Evolutionary conservation across 176 grass and related monocot species (phyloP).

Genomic region (Phragmites australis): DNA sequence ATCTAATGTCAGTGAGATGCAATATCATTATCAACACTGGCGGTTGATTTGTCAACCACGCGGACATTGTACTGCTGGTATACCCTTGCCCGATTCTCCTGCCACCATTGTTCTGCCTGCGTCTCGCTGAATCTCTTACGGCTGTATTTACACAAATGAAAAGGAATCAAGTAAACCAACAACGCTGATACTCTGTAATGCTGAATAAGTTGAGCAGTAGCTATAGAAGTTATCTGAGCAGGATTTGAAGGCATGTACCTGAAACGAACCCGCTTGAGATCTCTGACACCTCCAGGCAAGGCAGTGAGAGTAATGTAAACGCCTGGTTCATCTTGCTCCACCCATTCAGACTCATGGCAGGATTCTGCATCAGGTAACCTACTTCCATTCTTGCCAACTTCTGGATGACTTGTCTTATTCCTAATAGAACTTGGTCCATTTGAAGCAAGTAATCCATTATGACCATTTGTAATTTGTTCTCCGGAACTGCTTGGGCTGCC

Average conservation of each 20-base stretch:
- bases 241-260: slow-evolving; percentile 56
- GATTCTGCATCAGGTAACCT: slow-evolving; percentile 50
- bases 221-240: neutral
- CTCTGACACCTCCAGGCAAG: slow-evolving; percentile 78
- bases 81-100: slow-evolving; percentile 87
- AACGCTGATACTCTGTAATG: neutral
- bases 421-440: slow-evolving; percentile 65
- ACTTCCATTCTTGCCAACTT: slow-evolving; percentile 68
- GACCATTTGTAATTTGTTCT: slow-evolving; percentile 59
- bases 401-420: slow-evolving; percentile 46
- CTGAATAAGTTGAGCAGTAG: neutral
- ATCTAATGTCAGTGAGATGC: slow-evolving; percentile 51
- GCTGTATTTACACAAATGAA: slow-evolving; percentile 45
- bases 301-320: slow-evolving; percentile 92
- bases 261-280: slow-evolving; percentile 92
- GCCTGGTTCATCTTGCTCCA: slow-evolving; percentile 91
- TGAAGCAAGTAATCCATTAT: slow-evolving; percentile 49
- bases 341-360: slow-evolving; percentile 79
- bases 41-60: slow-evolving; percentile 67
- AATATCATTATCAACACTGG: slow-evolving; percentile 57
- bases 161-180: slow-evolving; percentile 17
- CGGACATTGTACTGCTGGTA: slow-evolving; percentile 90
- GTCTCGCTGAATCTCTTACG: slow-evolving; percentile 96
- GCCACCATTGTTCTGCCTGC: slow-evolving; percentile 96
- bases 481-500: slow-evolving; percentile 46